These are phyloP conservation scores for Panicum virgatum DNA, from an alignment of 202 grass and related monocot genomes.

Conservation along the genomic window DNA sequence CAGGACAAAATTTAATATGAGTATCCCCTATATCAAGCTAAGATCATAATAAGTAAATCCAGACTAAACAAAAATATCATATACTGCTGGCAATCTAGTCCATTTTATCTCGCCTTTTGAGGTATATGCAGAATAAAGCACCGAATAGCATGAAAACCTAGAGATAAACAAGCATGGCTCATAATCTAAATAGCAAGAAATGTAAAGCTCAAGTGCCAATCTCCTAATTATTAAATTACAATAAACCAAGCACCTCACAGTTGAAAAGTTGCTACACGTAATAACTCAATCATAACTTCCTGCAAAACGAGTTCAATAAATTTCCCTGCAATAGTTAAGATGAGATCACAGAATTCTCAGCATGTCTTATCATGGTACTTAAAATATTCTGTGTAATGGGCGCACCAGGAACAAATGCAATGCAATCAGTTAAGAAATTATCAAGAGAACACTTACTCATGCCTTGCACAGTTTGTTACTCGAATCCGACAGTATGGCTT, in stretches of 20 bases:
- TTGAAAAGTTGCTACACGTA: background rate
- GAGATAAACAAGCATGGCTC: background rate
- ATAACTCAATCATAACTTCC: conserved; percentile 6
- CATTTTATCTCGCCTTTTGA: background rate
- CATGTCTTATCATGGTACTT: too few relatives aligned
- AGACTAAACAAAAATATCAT: background rate
- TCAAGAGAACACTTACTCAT: too few relatives aligned
- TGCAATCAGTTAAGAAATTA: too few relatives aligned
- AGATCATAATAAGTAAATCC: background rate
- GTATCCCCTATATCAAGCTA: background rate
- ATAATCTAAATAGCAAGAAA: background rate
- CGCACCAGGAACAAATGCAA: too few relatives aligned
- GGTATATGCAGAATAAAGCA: background rate
- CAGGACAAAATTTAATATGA: background rate
- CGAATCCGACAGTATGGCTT: too few relatives aligned
- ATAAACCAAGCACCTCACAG: background rate
- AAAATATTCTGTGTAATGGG: too few relatives aligned
- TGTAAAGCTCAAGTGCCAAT: background rate
- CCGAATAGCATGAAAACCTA: background rate
- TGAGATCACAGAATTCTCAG: too few relatives aligned
- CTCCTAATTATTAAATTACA: background rate
- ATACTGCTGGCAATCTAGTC: background rate
- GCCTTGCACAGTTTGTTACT: too few relatives aligned
- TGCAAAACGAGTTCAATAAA: too few relatives aligned
- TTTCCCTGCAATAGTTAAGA: too few relatives aligned